Conservation (phyloP, 495 filamentous ascomycete species). For the Parathielavia appendiculata region DNA sequence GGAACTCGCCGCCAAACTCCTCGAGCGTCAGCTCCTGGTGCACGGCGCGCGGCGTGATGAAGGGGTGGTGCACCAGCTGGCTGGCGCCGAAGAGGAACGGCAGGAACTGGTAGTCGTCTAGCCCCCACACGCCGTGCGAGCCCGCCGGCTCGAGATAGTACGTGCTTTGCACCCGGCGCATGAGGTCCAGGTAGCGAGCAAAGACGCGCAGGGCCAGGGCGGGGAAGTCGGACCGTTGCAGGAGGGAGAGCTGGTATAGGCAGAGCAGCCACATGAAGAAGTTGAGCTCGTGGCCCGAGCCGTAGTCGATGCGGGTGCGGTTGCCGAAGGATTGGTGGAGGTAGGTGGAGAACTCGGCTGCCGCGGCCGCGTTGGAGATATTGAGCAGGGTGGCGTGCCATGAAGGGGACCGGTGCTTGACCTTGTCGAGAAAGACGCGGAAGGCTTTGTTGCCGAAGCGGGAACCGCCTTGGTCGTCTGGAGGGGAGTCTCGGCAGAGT, state of each 20-base stretch:
- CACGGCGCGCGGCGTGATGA: constrained; percentile 79
- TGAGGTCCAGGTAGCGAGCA: constrained; percentile 69
- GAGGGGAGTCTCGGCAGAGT: constrained; percentile 61
- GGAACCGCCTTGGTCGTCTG: constrained; percentile 77
- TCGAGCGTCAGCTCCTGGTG: constrained; percentile 83
- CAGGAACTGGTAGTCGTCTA: constrained; percentile 97
- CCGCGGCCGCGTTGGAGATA: constrained; percentile 48
- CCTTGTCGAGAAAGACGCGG: constrained; percentile 71
- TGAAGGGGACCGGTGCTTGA: constrained; percentile 47
- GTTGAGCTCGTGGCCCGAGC: constrained; percentile 93
- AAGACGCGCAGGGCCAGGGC: constrained; percentile 72
- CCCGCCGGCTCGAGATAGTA: constrained; percentile 96
- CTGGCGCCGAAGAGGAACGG: constrained; percentile 92
- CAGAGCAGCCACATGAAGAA: constrained; percentile 92
- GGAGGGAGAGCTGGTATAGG: constrained; percentile 70
- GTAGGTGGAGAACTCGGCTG: constrained; percentile 71
- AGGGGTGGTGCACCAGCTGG: constrained; percentile 81
- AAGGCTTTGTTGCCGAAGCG: constrained; percentile 94
- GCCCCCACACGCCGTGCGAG: constrained; percentile 92
- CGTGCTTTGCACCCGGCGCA: constrained; percentile 75
- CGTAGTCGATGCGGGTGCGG: constrained; percentile 87
- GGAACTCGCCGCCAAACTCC: constrained; percentile 71
- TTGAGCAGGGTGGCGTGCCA: constrained; percentile 59
- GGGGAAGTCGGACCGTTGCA: constrained; percentile 61
- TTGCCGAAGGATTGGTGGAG: constrained; percentile 81